These are phyloP conservation scores for Punica granatum DNA, from an alignment of 345 rosid species.

Conservation along the genomic window DNA sequence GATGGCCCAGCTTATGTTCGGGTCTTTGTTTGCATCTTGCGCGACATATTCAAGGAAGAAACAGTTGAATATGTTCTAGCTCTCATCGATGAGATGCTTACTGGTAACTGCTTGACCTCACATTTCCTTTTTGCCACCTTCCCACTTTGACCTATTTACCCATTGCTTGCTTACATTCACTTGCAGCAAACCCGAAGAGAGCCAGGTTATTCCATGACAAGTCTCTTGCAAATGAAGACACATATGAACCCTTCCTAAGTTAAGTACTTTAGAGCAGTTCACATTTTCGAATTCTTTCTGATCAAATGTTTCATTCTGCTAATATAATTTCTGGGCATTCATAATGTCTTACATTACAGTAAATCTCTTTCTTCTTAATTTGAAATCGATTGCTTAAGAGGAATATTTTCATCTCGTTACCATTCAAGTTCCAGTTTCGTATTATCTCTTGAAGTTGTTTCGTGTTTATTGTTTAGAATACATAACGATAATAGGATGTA, in stretches of 20 bases:
- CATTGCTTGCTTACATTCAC: neutral
- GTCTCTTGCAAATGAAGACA: slow-evolving; percentile 67
- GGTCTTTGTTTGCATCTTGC: slow-evolving; percentile 78
- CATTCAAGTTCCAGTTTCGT: no score
- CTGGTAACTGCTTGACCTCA: slow-evolving; percentile 36
- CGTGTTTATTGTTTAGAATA: no score
- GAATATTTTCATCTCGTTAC: no score
- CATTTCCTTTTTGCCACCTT: neutral
- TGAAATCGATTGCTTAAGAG: no score
- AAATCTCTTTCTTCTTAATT: no score
- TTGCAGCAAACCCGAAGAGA: slow-evolving; percentile 79
- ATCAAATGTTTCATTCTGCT: no score
- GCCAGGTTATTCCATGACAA: slow-evolving; percentile 84
- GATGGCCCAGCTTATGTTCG: slow-evolving; percentile 90
- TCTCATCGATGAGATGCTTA: slow-evolving; percentile 81
- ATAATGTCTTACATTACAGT: no score
- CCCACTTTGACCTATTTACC: neutral
- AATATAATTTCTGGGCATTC: neutral
- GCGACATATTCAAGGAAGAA: slow-evolving; percentile 88
- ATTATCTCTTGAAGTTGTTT: no score
- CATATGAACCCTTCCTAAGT: slow-evolving; percentile 95
- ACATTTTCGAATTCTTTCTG: neutral
- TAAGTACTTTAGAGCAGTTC: slow-evolving; percentile 26
- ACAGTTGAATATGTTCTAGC: slow-evolving; percentile 97
- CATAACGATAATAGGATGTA: no score